These are phyloP conservation scores for Leptographium wingfieldii DNA, from an alignment of 2,329 filamentous ascomycete genomes.

Conservation along the genomic window DNA sequence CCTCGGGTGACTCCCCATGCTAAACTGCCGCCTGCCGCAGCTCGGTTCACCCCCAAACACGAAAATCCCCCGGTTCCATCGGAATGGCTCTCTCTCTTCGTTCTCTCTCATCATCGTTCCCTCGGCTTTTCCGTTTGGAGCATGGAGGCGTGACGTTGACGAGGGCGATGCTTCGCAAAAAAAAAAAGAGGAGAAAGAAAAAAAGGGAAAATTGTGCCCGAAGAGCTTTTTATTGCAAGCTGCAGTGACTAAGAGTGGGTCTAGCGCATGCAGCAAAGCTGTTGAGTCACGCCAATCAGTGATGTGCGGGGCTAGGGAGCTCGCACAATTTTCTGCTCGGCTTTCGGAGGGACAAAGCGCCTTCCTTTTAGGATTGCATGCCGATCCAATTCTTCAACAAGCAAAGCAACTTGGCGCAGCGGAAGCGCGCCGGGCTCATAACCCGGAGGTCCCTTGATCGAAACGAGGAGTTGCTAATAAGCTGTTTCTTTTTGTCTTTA, in stretches of 20 bases:
- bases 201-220: neutral
- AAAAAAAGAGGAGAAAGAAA: neutral
- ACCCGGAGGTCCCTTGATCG: slow-evolving; percentile 10
- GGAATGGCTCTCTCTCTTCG: neutral
- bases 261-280: neutral
- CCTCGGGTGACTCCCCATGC: neutral
- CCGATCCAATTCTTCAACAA: neutral
- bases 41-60: neutral
- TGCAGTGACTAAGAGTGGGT: neutral
- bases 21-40: neutral
- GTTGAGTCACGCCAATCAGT: too few species aligned
- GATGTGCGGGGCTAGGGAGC: neutral
- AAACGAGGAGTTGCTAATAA: slow-evolving; percentile 9
- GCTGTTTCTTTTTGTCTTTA: neutral
- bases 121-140: slow-evolving; percentile 12
- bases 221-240: neutral
- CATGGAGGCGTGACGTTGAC: slow-evolving; percentile 16
- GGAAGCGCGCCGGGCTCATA: slow-evolving; percentile 10
- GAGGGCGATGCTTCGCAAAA: slow-evolving; percentile 11
- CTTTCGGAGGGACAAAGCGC: too few species aligned
- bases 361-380: neutral
- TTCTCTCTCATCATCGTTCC: neutral
- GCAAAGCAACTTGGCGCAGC: slow-evolving; percentile 8
- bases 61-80: neutral
- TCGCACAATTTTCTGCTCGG: neutral